Evolutionary conservation across 2,329 filamentous ascomycete genomes (phyloP).

Genomic region (Nemania sp.): DNA sequence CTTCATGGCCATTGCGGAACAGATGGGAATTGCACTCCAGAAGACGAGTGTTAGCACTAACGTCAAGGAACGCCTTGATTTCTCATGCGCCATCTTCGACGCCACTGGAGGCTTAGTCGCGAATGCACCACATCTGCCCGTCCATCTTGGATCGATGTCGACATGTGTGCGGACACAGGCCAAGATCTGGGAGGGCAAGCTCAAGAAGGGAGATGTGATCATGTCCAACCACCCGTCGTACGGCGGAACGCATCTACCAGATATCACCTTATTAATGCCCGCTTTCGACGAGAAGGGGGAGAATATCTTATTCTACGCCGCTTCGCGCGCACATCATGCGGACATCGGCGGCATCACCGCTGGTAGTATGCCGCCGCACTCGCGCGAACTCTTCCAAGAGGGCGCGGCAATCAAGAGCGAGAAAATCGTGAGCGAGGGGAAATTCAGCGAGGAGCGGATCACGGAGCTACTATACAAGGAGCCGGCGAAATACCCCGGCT

Average conservation of each 20-base stretch:
- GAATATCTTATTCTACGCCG: constrained; percentile 80
- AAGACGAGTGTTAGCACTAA: constrained; percentile 82
- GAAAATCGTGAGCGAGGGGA: constrained; percentile 72
- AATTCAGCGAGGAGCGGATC: constrained; percentile 74
- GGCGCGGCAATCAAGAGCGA: constrained; percentile 62
- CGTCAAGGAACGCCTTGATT: constrained; percentile 81
- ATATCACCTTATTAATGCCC: constrained; percentile 80
- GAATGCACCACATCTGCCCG: constrained; percentile 79
- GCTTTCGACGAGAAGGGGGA: constrained; percentile 68
- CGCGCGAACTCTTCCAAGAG: constrained; percentile 60
- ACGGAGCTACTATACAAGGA: constrained; percentile 69
- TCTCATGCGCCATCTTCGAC: constrained; percentile 81
- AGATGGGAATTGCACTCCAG: constrained; percentile 78
- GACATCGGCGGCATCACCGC: constrained; percentile 79
- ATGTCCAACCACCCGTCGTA: constrained; percentile 85
- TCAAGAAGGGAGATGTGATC: constrained; percentile 79
- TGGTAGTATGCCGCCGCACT: constrained; percentile 74
- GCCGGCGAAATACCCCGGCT: constrained; percentile 70
- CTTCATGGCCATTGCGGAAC: constrained; percentile 85
- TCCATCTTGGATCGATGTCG: constrained; percentile 84
- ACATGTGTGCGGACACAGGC: constrained; percentile 79
- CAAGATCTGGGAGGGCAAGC: constrained; percentile 76
- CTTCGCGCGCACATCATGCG: constrained; percentile 78
- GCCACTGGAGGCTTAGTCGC: constrained; percentile 75
- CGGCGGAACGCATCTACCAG: constrained; percentile 80